phyloP scores from a whole-genome alignment of 192 early-diverging fungal species.

The Rhizoclosmatium globosum region DNA sequence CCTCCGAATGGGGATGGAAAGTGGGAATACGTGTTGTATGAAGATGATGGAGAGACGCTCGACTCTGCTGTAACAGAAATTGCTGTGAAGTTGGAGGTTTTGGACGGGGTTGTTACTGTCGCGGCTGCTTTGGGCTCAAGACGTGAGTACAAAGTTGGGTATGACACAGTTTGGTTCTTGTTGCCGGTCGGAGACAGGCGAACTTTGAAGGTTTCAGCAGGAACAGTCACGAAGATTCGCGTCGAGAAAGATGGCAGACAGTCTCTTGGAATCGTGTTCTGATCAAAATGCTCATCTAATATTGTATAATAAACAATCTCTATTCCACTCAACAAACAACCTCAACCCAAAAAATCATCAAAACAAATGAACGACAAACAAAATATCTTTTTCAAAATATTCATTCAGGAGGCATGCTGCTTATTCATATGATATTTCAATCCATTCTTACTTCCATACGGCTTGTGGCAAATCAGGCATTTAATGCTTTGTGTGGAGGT shows the following conservation, averaged over 20 bases:
- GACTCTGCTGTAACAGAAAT: constrained; percentile 50
- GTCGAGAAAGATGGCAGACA: too few relatives aligned
- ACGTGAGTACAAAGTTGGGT: constrained; percentile 42
- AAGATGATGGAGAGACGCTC: constrained; percentile 60
- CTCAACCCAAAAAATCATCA: too few relatives aligned
- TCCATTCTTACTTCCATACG: neutral
- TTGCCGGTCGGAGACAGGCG: constrained; percentile 41
- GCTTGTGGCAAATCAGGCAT: constrained; percentile 1
- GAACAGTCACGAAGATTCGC: too few relatives aligned
- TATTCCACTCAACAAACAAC: too few relatives aligned
- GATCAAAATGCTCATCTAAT: too few relatives aligned
- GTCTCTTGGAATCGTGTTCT: too few relatives aligned
- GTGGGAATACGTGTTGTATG: constrained; percentile 39
- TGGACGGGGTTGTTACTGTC: constrained; percentile 37
- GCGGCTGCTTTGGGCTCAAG: constrained; percentile 32
- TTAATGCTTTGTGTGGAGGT: too few relatives aligned
- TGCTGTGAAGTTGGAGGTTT: constrained; percentile 41
- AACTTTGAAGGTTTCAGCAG: neutral
- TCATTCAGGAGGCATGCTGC: too few relatives aligned
- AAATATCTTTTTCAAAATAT: too few relatives aligned
- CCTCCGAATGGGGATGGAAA: constrained; percentile 18
- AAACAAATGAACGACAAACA: too few relatives aligned
- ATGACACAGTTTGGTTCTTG: constrained; percentile 48
- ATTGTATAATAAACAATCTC: too few relatives aligned
- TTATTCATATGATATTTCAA: constrained; percentile 5